Evolutionary conservation across 768 basidiomycete species (phyloP), one percentile per base, ranked within the genome.

Genomic region (Xerocomellus chrysenteron): DNA sequence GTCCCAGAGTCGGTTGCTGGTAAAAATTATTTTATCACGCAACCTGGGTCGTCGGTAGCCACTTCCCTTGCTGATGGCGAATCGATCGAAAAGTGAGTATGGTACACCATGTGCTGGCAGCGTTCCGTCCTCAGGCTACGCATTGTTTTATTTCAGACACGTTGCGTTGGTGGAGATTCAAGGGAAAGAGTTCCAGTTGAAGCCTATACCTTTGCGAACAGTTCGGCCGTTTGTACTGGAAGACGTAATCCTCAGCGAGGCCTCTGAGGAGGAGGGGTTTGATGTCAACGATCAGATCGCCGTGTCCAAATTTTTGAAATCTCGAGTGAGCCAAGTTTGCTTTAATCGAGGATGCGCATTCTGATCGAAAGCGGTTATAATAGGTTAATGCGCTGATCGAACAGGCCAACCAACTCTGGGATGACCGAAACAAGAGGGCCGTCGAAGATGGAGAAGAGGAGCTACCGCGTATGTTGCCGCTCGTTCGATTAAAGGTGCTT

Each of bases 61-160:
- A 99, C 97, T 1, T 93, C 91, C 33, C 77, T 99, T 21, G 90
- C 94, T 1, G 92, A 95, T 51, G 97, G 97, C 2, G 97, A 99
- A 72, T 79, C 95, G 0, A 75, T 93, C 14, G 86, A 91, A 68
- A 99, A 99, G 94, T 97, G 55, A 56, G 69, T 55, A 16, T 33
- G 55, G 2, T 33, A 17, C 7, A 42, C 45, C 33, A 33, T 44
- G 19, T 52, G 30, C 47, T 64, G 2, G 41, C 6, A 16, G 28
- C 9, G 3, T 43, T 11, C 33, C 37, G 24, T 47, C 21, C 59
- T 57, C 33, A 47, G 2, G 2, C 44, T 46, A 26, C 19, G 26
- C 13, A 33, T 35, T 46, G 4, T 30, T 43, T 46, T 12, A 36
- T 28, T 32, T 47, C 65, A 98, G 95, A 73, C 92, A 98, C 60